Conservation (phyloP, 2,329 filamentous ascomycete species). For the Colletotrichum zoysiae region DNA sequence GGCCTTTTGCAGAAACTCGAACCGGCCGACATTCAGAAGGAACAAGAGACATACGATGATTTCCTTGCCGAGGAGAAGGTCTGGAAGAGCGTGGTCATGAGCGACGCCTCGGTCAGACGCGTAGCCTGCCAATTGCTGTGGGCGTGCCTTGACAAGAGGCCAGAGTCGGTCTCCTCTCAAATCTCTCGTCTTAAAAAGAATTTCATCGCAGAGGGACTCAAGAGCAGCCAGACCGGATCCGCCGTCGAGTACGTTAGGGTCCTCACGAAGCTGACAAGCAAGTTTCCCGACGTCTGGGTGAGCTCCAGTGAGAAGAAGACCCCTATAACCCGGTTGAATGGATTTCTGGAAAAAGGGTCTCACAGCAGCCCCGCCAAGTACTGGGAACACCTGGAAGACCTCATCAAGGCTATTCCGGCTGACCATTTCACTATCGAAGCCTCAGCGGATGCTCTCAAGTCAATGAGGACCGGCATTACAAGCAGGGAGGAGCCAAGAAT, state of each 20-base stretch:
- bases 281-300: constrained; percentile 80
- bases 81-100: constrained; percentile 75
- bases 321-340: constrained; percentile 69
- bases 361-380: constrained; percentile 79
- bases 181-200: constrained; percentile 65
- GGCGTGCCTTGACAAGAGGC: constrained; percentile 60
- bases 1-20: constrained; percentile 65
- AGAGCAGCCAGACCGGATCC: constrained; percentile 79
- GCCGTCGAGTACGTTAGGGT: constrained; percentile 77
- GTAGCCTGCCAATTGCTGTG: constrained; percentile 65
- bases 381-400: constrained; percentile 76
- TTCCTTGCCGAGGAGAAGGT: constrained; percentile 76
- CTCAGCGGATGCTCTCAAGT: constrained; percentile 71
- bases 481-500: constrained; percentile 79
- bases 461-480: constrained; percentile 78
- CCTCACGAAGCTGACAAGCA: constrained; percentile 74
- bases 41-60: constrained; percentile 71
- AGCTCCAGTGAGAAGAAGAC: constrained; percentile 66
- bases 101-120: constrained; percentile 67
- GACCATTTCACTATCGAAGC: constrained; percentile 60
- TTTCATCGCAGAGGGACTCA: constrained; percentile 80
- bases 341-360: constrained; percentile 86
- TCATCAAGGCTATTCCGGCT: constrained; percentile 72
- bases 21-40: constrained; percentile 68
- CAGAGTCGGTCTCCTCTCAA: constrained; percentile 61